phyloP scores from a whole-genome alignment of 352 stramenopile species.

The Phytophthora tubulina region DNA sequence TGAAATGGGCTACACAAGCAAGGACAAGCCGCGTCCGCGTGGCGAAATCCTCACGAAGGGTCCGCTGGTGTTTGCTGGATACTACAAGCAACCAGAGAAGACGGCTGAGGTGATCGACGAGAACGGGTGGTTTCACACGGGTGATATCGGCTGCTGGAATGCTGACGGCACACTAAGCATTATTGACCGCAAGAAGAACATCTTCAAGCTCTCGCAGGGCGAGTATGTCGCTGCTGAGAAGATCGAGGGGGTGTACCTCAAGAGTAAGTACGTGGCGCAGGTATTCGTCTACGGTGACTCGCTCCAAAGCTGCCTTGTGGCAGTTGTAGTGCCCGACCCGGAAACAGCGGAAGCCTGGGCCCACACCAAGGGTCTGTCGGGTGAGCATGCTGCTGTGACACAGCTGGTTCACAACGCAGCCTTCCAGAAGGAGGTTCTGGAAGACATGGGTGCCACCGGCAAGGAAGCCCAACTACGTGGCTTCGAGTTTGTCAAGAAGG shows the following conservation, averaged over 20 bases:
- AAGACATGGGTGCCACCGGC: slow-evolving; percentile 67
- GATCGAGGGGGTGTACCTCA: slow-evolving; percentile 95
- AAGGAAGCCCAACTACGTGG: slow-evolving; percentile 83
- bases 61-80: slow-evolving; percentile 89
- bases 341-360: slow-evolving; percentile 69
- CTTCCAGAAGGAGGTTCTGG: slow-evolving; percentile 74
- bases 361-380: slow-evolving; percentile 39
- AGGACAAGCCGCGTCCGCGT: slow-evolving; percentile 74
- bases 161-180: slow-evolving; percentile 93
- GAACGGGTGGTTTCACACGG: slow-evolving; percentile 97
- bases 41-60: slow-evolving; percentile 83
- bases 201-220: slow-evolving; percentile 95
- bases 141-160: slow-evolving; percentile 97
- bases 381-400: slow-evolving; percentile 40
- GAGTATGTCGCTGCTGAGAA: slow-evolving; percentile 98
- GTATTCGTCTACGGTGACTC: slow-evolving; percentile 97
- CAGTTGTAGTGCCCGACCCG: slow-evolving; percentile 90
- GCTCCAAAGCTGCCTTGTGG: slow-evolving; percentile 95
- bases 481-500: slow-evolving; percentile 93
- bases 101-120: slow-evolving; percentile 93
- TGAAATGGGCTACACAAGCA: slow-evolving; percentile 96
- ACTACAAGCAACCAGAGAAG: slow-evolving; percentile 96
- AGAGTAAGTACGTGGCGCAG: slow-evolving; percentile 94
- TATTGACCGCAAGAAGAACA: slow-evolving; percentile 94
- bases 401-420: slow-evolving; percentile 56